Evolutionary conservation across 108 stramenopile genomes (phyloP).

Genomic region (Nitzschia palea): DNA sequence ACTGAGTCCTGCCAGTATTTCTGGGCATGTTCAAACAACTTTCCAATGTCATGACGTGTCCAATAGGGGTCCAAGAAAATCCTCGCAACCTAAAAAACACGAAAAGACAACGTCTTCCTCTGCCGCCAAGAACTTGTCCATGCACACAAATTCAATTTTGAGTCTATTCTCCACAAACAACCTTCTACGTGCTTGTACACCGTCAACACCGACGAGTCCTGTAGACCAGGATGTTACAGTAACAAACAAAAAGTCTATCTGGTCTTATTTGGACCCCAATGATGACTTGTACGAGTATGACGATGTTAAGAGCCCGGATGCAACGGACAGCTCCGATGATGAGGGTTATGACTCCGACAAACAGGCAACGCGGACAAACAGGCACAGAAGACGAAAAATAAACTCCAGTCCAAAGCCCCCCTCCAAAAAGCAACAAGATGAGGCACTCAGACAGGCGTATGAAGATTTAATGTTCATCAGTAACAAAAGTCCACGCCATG

Average conservation of each 20-base stretch:
- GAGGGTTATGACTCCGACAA: not conserved
- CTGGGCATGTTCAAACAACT: not conserved
- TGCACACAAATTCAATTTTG: no score
- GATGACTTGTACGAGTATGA: conserved; percentile 1
- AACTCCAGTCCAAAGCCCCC: not conserved
- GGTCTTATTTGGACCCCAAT: conserved; percentile 13
- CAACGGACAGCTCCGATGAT: conserved; percentile 10
- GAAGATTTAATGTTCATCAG: conserved; percentile 17
- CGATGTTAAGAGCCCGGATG: not conserved
- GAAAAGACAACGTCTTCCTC: no score
- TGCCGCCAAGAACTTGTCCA: no score
- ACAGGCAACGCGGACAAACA: not conserved
- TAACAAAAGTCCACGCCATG: not conserved
- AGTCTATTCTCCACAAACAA: not conserved
- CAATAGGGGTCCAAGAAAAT: not conserved
- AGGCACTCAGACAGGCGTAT: not conserved
- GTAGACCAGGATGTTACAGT: not conserved
- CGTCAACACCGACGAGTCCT: not conserved
- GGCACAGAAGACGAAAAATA: not conserved
- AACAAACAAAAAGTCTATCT: not conserved
- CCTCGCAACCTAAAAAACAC: no score
- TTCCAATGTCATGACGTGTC: conserved; percentile 9
- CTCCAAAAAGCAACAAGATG: not conserved
- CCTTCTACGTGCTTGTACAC: not conserved
- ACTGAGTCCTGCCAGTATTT: not conserved